A percentile compares a stretch with the other conserved stretches of the same genome.
Conservation (phyloP, 805 yeast genomes). For the Nakazawaea holstii region DNA sequence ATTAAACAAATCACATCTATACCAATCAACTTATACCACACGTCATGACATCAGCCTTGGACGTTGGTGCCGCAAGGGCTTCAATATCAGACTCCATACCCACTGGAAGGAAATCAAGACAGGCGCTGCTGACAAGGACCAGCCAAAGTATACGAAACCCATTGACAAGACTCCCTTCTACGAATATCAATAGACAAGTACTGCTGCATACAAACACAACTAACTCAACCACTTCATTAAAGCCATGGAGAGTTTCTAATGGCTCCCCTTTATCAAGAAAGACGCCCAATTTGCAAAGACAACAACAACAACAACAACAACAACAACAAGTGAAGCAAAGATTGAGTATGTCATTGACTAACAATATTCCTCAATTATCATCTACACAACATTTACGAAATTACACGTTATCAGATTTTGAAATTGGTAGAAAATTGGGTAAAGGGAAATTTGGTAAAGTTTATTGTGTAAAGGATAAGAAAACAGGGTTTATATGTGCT, state of each 20-base stretch:
- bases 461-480: conserved; percentile 76
- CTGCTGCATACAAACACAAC: neutral
- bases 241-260: conserved; percentile 9
- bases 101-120: neutral
- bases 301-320: neutral
- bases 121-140: neutral
- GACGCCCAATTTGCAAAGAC: neutral
- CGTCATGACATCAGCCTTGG: neutral
- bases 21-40: too few relatives aligned
- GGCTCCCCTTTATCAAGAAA: conserved; percentile 8
- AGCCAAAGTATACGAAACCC: neutral
- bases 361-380: conserved; percentile 7
- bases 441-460: conserved; percentile 94
- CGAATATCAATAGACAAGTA: neutral
- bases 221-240: neutral
- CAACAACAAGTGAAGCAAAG: neutral
- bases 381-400: conserved; percentile 16
- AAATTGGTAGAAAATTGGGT: conserved; percentile 81
- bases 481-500: conserved; percentile 79
- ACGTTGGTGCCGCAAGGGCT: neutral
- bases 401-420: conserved; percentile 61
- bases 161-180: neutral
- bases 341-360: neutral
- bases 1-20: too few relatives aligned
- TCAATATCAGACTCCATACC: neutral